A percentile compares a stretch with the other conserved stretches of the same genome.
phyloP scores from a whole-genome alignment of 257 asterid species.

The Salvia miltiorrhiza region DNA sequence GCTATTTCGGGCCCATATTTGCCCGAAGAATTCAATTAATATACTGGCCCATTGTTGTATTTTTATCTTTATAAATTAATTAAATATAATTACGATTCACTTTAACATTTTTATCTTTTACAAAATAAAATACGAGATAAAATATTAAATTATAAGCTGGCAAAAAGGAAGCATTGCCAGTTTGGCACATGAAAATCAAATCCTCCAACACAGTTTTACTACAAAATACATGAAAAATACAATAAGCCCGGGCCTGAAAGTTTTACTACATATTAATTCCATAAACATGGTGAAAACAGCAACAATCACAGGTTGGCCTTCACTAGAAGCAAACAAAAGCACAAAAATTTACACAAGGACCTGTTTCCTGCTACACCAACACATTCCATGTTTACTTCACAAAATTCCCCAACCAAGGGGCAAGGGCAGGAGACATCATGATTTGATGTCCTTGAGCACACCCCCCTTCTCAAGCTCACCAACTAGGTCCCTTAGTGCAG shows the following conservation, averaged over 20 bases:
- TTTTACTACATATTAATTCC: constrained; percentile 29
- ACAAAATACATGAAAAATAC: not conserved
- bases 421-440: constrained; percentile 38
- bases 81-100: too few species aligned
- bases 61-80: too few species aligned
- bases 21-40: too few species aligned
- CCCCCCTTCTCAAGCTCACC: constrained; percentile 93
- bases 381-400: not conserved
- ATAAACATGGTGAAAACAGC: constrained; percentile 7
- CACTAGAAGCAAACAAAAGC: constrained; percentile 3
- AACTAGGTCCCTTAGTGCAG: constrained; percentile 87
- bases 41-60: too few species aligned
- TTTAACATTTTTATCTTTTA: too few species aligned
- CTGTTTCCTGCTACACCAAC: constrained; percentile 1
- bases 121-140: not conserved
- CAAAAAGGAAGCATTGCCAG: not conserved
- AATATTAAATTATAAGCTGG: not conserved
- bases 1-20: not conserved
- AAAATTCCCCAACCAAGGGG: not conserved
- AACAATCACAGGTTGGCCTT: not conserved
- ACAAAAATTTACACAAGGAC: constrained; percentile 10
- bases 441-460: constrained; percentile 65
- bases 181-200: too few species aligned
- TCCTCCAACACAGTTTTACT: not conserved
- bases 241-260: not conserved